Evolutionary conservation across 1,284 basidiomycete genomes (phyloP), one percentile per base, ranked within the genome.

Genomic region (Tranzscheliella williamsii): DNA sequence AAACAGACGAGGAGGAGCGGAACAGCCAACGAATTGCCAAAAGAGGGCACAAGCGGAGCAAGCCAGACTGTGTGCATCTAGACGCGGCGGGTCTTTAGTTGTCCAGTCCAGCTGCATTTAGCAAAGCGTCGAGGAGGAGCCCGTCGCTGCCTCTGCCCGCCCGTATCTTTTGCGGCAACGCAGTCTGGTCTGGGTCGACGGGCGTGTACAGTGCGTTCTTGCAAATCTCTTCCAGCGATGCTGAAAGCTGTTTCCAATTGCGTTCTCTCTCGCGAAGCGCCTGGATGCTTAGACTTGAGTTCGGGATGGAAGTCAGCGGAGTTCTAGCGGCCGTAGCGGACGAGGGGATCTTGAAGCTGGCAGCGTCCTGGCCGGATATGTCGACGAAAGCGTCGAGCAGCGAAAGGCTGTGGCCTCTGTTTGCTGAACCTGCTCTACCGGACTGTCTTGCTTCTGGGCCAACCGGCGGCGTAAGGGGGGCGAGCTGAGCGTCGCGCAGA

Each of bases 341-440:
- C 13, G 22, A 15, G 4, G 50, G 55, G 3, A 64, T 35, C 33
- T 60, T 51, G 35, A 64, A 64, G 7, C 50, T 55, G 1, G 46
- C 34, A 4, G 55, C 61, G n/a, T 52, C 46, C 13, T 48, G 23
- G 16, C 53, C 47, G 8, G 45, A 44, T 12, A 63, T 38, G 21
- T 64, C 61, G 13, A 53, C 49, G 30, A 67, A 67, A 4, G 49
- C 54, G 22, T 67, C 54, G 39, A 67, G 51, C 3, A 67, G 35
- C 26, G 58, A 62, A 5, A 62, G 26, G 16, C 24, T 54, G 42
- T 67, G 63, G 4, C 58, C 63, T 2, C 44, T 29, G 20, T 22
- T 40, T 1, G 53, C 45, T 0, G 58, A 57, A 5, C 63, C 63
- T n/a, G 63, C 57, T 24, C 45, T 35, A n/a, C 63, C 63, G 2